Percentiles rank a stretch among this genome's conserved stretches.
Conservation (phyloP, 352 stramenopile genomes). For the Globisporangium takayamanum region DNA sequence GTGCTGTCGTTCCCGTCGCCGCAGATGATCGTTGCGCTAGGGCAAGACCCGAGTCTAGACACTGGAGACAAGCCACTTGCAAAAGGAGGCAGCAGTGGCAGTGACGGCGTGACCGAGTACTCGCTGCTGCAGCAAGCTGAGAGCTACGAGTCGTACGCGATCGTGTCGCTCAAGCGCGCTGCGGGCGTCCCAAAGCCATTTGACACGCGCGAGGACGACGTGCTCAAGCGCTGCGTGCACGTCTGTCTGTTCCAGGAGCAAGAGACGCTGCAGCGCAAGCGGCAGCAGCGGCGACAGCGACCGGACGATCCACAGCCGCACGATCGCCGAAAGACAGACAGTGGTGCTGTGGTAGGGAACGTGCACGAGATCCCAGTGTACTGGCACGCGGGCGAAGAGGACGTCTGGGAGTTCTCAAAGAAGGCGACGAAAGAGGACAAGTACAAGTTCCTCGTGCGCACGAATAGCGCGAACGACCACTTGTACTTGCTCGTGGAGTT, state of each 20-base stretch:
- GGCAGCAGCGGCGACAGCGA: slow-evolving; percentile 3
- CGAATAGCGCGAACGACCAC: slow-evolving; percentile 59
- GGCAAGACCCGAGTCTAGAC: slow-evolving; percentile 19
- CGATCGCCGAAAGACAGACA: slow-evolving; percentile 5
- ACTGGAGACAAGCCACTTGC: background rate
- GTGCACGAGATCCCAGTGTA: slow-evolving; percentile 72
- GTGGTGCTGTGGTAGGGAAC: slow-evolving; percentile 56
- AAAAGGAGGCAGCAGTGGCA: slow-evolving; percentile 12
- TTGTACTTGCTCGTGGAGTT: slow-evolving; percentile 71
- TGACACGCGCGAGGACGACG: slow-evolving; percentile 67
- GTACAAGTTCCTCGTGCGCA: slow-evolving; percentile 81
- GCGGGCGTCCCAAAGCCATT: slow-evolving; percentile 69
- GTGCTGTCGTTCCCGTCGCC: slow-evolving; percentile 67
- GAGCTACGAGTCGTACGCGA: slow-evolving; percentile 43
- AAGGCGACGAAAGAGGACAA: slow-evolving; percentile 69
- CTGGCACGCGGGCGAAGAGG: slow-evolving; percentile 64
- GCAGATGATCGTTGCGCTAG: slow-evolving; percentile 50
- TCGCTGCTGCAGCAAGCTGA: slow-evolving; percentile 49
- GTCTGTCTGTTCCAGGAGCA: slow-evolving; percentile 73
- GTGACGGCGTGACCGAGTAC: slow-evolving; percentile 17
- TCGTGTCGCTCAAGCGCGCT: slow-evolving; percentile 71
- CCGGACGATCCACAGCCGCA: slow-evolving; percentile 8
- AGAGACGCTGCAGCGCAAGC: slow-evolving; percentile 16
- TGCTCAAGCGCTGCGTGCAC: slow-evolving; percentile 74
- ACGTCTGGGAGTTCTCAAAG: slow-evolving; percentile 78